Conservation (phyloP, 2,329 filamentous ascomycete species). For the Arthrocladium fulminans region DNA sequence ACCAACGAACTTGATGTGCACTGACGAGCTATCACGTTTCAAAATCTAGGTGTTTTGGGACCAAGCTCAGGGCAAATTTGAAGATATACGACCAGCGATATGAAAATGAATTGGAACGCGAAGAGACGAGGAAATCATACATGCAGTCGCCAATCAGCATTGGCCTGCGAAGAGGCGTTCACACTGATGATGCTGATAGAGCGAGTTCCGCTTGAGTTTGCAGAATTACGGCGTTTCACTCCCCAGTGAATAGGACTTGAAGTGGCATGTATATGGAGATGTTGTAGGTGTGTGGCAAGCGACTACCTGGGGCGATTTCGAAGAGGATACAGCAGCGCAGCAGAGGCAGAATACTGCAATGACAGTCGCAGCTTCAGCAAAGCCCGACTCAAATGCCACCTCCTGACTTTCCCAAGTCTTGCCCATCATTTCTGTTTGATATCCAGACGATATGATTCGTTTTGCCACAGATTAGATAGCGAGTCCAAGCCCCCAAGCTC, state of each 20-base stretch:
- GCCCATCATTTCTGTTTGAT: too few relatives aligned
- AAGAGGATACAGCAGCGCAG: too few relatives aligned
- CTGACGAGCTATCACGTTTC: background rate
- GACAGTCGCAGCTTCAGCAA: background rate
- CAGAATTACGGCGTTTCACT: background rate
- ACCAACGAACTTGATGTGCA: background rate
- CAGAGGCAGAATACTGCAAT: background rate
- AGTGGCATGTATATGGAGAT: background rate
- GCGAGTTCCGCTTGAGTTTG: background rate
- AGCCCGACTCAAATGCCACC: background rate
- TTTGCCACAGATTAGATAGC: too few relatives aligned
- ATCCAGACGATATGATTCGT: too few relatives aligned
- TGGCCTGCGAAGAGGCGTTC: background rate
- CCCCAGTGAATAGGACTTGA: background rate
- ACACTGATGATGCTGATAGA: background rate
- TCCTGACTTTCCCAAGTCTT: background rate
- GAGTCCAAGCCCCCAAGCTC: too few relatives aligned
- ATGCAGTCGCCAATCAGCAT: background rate
- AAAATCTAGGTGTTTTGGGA: background rate
- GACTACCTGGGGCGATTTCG: too few relatives aligned
- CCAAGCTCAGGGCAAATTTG: background rate
- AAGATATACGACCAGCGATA: constrained; percentile 1
- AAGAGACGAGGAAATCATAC: background rate
- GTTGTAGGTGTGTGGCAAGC: background rate
- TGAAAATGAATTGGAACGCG: background rate